Base-by-base conservation (phyloP, 169 alveolate genomes). In the Plasmodium gonderi region DNA sequence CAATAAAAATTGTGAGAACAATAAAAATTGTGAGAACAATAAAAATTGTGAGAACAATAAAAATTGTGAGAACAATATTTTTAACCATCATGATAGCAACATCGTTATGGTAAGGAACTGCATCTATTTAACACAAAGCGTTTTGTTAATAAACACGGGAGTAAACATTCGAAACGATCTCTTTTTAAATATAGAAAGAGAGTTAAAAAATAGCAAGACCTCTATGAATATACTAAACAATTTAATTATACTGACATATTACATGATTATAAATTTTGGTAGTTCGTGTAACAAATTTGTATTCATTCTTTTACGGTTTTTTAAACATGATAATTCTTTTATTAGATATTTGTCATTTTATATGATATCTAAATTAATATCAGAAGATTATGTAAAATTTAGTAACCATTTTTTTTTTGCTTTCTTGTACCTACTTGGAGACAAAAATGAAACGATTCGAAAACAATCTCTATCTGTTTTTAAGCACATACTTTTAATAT, bases 241-340 rank as follows among this genome's bases (percentile, higher is more conserved):
- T 82, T 17, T 82, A 36, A 82, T 82, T 40, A 82, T 82, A 11
- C 40, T 82, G 31, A 69, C 79, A 3, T 82, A 82, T 42, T 82
- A 82, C 42, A 82, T 82, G 92, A 47, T 82, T 17, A 82, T 69
- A 68, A 82, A 82, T 69, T 82, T 82, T 60, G 92, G 92, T 29
- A 82, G 92, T 60, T 82, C 92, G 4, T 82, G 92, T 26, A 82
- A 82, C 74, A 82, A 82, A 47, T 82, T 82, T 82, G 92, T 82
- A 2, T 68, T 69, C 31, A 49, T 69, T 33, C 77, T 82, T 11
- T 40, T 82, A 26, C 92, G 92, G 29, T 82, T 82, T 36, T 82
- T 82, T 54, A 82, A 82, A 11, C 92, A 82, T 33, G 92, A 82
- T 38, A 82, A 82, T 45, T 69, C 83, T 14, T 82, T 82, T 47